Percentiles rank a stretch among this genome's conserved stretches.
Evolutionary conservation across 345 rosid genomes (phyloP).

Genomic region (Eutrema yunnanense): DNA sequence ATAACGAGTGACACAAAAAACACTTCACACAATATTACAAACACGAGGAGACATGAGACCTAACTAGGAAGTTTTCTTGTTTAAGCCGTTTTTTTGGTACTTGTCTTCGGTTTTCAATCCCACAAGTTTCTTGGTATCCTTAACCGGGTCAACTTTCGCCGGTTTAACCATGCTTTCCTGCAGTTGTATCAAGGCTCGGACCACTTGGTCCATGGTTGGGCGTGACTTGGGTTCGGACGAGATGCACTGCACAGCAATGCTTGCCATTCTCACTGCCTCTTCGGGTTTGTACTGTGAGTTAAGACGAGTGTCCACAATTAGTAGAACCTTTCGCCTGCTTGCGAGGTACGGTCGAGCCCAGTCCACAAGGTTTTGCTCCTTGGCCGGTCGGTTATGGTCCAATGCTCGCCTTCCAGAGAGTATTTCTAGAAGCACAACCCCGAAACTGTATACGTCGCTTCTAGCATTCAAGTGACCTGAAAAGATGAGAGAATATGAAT

Average conservation of each 20-base stretch:
- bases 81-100: constrained; percentile 10
- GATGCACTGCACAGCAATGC: constrained; percentile 70
- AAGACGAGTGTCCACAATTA: constrained; percentile 62
- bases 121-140: constrained; percentile 13
- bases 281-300: constrained; percentile 57
- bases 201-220: constrained; percentile 77
- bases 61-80: not conserved
- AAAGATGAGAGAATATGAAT: not conserved
- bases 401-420: constrained; percentile 75
- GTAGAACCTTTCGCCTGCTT: constrained; percentile 67
- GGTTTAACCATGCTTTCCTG: constrained; percentile 34
- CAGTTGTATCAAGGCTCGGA: constrained; percentile 53
- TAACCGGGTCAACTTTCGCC: not conserved
- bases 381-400: constrained; percentile 71
- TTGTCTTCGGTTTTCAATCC: constrained; percentile 6
- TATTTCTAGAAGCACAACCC: constrained; percentile 85
- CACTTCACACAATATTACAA: constrained; percentile 21
- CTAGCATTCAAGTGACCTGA: constrained; percentile 78
- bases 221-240: constrained; percentile 57
- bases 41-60: constrained; percentile 6
- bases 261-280: constrained; percentile 57
- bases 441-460: constrained; percentile 89
- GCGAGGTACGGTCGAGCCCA: constrained; percentile 87
- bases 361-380: constrained; percentile 89
- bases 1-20: not conserved